Evolutionary conservation across 2,329 filamentous ascomycete species (phyloP).

Genomic region (Monilinia polystroma): DNA sequence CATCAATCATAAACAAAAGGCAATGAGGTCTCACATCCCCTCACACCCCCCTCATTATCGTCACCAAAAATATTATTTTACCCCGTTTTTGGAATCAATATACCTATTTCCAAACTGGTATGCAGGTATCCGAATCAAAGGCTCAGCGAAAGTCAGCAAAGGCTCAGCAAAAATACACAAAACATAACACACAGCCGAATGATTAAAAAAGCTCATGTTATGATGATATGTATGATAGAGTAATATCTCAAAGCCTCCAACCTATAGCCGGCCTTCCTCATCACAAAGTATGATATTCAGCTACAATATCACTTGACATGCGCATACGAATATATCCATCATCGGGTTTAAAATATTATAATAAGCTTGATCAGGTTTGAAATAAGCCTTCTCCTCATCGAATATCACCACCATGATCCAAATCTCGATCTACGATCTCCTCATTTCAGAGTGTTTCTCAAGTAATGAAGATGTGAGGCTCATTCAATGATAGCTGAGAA

Average conservation of each 20-base stretch:
- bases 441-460: too few species aligned
- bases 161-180: not conserved
- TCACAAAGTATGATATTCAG: not conserved
- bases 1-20: not conserved
- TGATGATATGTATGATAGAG: too few species aligned
- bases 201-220: not conserved
- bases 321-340: not conserved
- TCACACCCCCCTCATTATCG: not conserved
- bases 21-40: not conserved
- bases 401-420: not conserved
- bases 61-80: not conserved
- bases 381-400: not conserved
- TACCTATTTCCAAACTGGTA: not conserved
- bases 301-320: slow-evolving; percentile 7
- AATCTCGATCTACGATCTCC: too few species aligned
- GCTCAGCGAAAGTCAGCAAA: not conserved
- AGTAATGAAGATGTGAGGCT: too few species aligned
- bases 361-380: not conserved
- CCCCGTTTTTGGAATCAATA: not conserved
- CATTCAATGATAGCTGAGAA: not conserved
- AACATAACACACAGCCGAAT: not conserved
- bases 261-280: not conserved
- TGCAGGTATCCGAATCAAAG: slow-evolving; percentile 2
- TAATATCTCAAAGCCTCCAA: not conserved
- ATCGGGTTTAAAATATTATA: too few species aligned